phyloP scores from a whole-genome alignment of 225 moss, liverwort and hornwort genomes.

The Physcomitrium patens region DNA sequence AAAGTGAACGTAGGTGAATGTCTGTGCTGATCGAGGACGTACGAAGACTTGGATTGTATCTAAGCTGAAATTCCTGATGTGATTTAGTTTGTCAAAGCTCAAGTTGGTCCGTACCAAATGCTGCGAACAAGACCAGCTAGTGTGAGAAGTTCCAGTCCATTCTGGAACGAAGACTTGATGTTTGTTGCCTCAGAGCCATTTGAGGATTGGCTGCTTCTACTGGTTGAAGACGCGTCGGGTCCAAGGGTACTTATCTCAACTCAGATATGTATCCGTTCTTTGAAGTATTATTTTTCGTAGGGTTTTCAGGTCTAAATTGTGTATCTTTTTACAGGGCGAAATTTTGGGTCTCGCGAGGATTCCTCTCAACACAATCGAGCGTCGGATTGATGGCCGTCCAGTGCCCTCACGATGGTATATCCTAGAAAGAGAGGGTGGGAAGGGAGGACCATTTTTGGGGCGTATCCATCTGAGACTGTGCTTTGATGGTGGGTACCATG shows the following conservation, averaged over 20 bases:
- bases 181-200: slow-evolving; percentile 94
- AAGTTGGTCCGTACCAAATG: slow-evolving; percentile 77
- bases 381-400: slow-evolving; percentile 82
- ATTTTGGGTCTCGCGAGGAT: slow-evolving; percentile 76
- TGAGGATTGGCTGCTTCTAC: slow-evolving; percentile 73
- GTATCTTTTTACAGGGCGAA: slow-evolving; percentile 57
- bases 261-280: no score
- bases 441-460: slow-evolving; percentile 79
- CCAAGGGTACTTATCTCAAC: slow-evolving; percentile 29
- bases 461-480: slow-evolving; percentile 77
- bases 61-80: not conserved
- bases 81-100: slow-evolving; percentile 71
- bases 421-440: slow-evolving; percentile 72
- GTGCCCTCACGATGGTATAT: slow-evolving; percentile 87
- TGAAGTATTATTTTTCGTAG: not conserved
- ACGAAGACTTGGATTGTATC: not conserved
- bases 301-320: not conserved
- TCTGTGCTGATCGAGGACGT: no score
- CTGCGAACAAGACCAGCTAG: slow-evolving; percentile 46
- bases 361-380: slow-evolving; percentile 62
- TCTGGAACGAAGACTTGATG: slow-evolving; percentile 86
- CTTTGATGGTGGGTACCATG: slow-evolving; percentile 95
- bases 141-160: slow-evolving; percentile 61
- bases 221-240: slow-evolving; percentile 71
- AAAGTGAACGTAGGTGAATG: no score